These are phyloP conservation scores for Phytophthora capsici DNA, from an alignment of 352 stramenopile genomes.

Conservation along the genomic window DNA sequence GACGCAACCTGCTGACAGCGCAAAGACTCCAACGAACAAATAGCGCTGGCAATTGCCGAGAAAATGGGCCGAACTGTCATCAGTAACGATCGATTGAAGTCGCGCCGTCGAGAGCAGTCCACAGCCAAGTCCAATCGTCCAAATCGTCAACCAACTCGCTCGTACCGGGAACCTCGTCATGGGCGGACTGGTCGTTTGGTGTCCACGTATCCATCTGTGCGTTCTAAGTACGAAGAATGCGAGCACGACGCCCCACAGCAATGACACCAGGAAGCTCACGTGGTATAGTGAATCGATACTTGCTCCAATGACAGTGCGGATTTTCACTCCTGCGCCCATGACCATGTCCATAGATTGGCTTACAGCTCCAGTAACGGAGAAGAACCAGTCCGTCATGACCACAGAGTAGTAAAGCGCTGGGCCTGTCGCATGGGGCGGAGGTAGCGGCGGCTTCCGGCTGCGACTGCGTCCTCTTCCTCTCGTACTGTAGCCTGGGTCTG, in stretches of 20 bases:
- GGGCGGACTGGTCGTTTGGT: slow-evolving; percentile 15
- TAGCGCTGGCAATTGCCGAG: slow-evolving; percentile 34
- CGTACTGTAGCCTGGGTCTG: slow-evolving; percentile 28
- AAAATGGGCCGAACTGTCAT: slow-evolving; percentile 11
- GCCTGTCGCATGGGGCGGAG: slow-evolving; percentile 39
- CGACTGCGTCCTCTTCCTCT: slow-evolving; percentile 15
- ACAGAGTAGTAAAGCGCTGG: slow-evolving; percentile 64
- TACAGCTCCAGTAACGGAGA: slow-evolving; percentile 54
- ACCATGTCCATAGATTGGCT: slow-evolving; percentile 64
- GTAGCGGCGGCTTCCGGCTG: slow-evolving; percentile 21
- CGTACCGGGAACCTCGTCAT: slow-evolving; percentile 52
- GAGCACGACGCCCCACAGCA: slow-evolving; percentile 61
- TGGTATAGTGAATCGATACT: slow-evolving; percentile 45
- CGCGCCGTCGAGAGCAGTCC: slow-evolving; percentile 48
- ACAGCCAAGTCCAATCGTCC: slow-evolving; percentile 49
- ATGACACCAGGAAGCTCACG: slow-evolving; percentile 48
- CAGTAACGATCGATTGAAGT: slow-evolving; percentile 32
- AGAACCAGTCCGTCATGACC: slow-evolving; percentile 64
- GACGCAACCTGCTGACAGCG: slow-evolving; percentile 40
- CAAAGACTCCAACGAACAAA: slow-evolving; percentile 39
- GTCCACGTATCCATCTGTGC: slow-evolving; percentile 15
- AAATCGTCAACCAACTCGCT: slow-evolving; percentile 52
- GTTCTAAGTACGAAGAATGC: slow-evolving; percentile 52
- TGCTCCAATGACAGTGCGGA: slow-evolving; percentile 49
- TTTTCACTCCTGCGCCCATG: slow-evolving; percentile 44